phyloP scores from a whole-genome alignment of 805 yeast genomes.

The Myxozyma neglecta region DNA sequence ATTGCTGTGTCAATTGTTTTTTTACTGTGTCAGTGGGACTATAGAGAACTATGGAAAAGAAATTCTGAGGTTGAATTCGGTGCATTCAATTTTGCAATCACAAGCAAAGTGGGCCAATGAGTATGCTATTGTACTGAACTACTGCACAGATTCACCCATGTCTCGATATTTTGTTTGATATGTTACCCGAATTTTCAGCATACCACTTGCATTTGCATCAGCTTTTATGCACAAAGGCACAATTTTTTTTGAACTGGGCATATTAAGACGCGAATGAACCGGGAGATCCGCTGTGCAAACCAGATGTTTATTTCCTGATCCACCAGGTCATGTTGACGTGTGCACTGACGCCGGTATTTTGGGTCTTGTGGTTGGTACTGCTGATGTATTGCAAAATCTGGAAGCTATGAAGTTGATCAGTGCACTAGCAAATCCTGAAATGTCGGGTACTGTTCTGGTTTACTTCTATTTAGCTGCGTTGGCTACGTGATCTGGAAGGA shows the following conservation, averaged over 20 bases:
- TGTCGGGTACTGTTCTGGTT: conserved; percentile 53
- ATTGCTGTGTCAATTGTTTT: no score
- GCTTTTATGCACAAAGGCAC: conserved; percentile 90
- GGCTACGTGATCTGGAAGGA: conserved; percentile 58
- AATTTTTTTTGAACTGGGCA: conserved; percentile 62
- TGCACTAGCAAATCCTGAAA: conserved; percentile 49
- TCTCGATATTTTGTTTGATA: conserved; percentile 86
- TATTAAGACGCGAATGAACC: background rate
- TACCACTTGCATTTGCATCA: conserved; percentile 85
- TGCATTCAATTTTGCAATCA: conserved; percentile 7
- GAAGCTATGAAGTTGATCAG: conserved; percentile 78
- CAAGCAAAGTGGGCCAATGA: conserved; percentile 53
- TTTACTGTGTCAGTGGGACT: no score
- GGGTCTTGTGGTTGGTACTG: conserved; percentile 93
- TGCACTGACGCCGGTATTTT: conserved; percentile 93
- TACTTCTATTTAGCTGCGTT: conserved; percentile 66
- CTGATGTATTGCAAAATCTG: conserved; percentile 85
- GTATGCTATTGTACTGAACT: conserved; percentile 77
- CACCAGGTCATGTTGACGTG: conserved; percentile 81
- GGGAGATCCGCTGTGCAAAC: conserved; percentile 73
- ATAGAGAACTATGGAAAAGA: conserved; percentile 37
- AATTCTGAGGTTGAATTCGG: conserved; percentile 68
- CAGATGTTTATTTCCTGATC: conserved; percentile 85
- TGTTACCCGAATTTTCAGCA: conserved; percentile 53
- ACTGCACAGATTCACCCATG: conserved; percentile 88